Percentiles rank a stretch among this genome's conserved stretches.
These are phyloP conservation scores for Amylocarpus encephaloides DNA, from an alignment of 2,329 filamentous ascomycete species.

Conservation along the genomic window DNA sequence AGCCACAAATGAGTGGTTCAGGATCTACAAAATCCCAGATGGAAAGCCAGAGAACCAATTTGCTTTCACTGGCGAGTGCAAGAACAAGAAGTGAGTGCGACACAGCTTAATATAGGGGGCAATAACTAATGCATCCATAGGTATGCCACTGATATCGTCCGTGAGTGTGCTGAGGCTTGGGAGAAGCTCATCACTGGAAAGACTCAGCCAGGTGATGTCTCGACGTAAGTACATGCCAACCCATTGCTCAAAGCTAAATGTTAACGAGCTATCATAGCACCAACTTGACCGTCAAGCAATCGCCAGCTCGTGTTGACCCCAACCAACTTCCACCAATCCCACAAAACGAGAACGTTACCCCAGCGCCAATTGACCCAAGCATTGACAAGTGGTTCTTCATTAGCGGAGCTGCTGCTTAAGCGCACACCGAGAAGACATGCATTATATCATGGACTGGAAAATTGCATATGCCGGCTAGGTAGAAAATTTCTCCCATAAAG, in stretches of 20 bases:
- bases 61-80: conserved; percentile 99
- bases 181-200: conserved; percentile 92
- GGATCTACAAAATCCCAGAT: conserved; percentile 99
- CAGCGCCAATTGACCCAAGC: conserved; percentile 87
- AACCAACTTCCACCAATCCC: conserved; percentile 72
- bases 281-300: conserved; percentile 73
- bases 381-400: conserved; percentile 99
- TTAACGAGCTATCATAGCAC: conserved; percentile 49
- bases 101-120: neutral
- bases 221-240: conserved; percentile 56
- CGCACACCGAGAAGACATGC: neutral
- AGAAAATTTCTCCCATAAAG: neutral
- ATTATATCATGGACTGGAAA: conserved; percentile 3
- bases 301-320: conserved; percentile 62
- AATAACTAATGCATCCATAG: conserved; percentile 37
- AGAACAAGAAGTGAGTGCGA: conserved; percentile 82
- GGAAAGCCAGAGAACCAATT: conserved; percentile 99
- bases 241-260: conserved; percentile 1
- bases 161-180: conserved; percentile 95
- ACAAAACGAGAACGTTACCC: conserved; percentile 67
- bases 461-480: neutral
- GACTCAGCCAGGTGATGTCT: conserved; percentile 69
- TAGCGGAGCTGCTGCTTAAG: conserved; percentile 82
- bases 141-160: conserved; percentile 92
- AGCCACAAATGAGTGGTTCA: conserved; percentile 99